Evolutionary conservation across 305 asterid species (phyloP).

Genomic region (Fraxinus greggii): DNA sequence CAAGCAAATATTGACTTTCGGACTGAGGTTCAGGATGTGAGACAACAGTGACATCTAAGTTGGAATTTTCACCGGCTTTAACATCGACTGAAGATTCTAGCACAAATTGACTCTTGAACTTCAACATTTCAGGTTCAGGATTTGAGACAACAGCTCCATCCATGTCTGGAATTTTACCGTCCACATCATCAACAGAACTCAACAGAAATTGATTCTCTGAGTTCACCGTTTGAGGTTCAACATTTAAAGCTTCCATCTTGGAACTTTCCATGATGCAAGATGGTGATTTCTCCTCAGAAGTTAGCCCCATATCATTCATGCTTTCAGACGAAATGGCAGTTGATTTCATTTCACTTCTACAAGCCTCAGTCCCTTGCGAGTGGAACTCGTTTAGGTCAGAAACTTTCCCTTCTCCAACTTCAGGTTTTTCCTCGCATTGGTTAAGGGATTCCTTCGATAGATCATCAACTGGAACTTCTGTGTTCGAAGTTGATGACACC

Average conservation of each 20-base stretch:
- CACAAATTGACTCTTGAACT: not conserved
- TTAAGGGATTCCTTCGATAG: not conserved
- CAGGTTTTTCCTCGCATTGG: conserved; percentile 3
- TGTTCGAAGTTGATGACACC: conserved; percentile 14
- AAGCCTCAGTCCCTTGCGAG: conserved; percentile 25
- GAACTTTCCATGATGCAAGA: not conserved
- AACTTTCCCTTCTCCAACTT: conserved; percentile 13
- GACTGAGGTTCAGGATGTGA: not conserved
- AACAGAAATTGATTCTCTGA: conserved; percentile 10
- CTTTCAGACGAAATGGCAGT: not conserved
- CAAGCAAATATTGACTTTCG: not conserved
- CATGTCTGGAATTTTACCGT: not conserved
- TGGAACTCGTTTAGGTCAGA: conserved; percentile 14
- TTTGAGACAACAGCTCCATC: not conserved
- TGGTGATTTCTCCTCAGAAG: not conserved
- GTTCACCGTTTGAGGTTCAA: conserved; percentile 11
- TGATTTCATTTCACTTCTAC: conserved; percentile 22
- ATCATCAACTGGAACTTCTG: conserved; percentile 14
- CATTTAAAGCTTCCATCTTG: conserved; percentile 1
- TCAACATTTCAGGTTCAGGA: not conserved
- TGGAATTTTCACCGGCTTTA: not conserved
- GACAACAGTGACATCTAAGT: not conserved
- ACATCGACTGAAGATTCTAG: not conserved
- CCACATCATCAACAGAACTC: conserved; percentile 12
- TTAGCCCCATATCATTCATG: not conserved